Percentiles rank a stretch among this genome's conserved stretches.
Evolutionary conservation across 768 basidiomycete species (phyloP).

Genomic region (Tricholoma furcatifolium): DNA sequence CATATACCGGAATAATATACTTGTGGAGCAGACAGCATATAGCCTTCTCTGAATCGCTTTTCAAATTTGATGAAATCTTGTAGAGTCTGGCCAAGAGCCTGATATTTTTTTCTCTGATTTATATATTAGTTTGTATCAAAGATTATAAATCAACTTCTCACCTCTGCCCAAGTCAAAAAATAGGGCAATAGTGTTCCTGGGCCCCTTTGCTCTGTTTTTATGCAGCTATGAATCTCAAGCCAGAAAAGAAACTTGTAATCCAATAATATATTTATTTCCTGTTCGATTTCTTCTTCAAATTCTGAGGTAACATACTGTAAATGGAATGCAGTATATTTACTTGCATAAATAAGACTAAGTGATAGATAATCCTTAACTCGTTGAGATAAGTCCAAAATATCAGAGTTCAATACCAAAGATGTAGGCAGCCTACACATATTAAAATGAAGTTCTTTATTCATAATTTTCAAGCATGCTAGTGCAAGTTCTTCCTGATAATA

Average conservation of each 20-base stretch:
- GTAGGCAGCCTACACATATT: conserved; percentile 15
- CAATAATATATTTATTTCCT: conserved; percentile 1
- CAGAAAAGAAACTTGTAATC: conserved; percentile 13
- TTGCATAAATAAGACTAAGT: conserved; percentile 6
- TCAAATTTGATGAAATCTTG: neutral
- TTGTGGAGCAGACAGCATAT: neutral
- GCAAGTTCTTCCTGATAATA: neutral
- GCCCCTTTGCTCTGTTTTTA: neutral
- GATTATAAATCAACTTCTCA: neutral
- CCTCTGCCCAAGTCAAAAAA: neutral
- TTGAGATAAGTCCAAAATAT: neutral
- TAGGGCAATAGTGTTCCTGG: neutral
- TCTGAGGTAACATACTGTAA: neutral
- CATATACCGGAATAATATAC: neutral
- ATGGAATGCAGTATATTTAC: conserved; percentile 10
- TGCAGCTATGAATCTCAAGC: conserved; percentile 17
- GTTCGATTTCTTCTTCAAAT: neutral
- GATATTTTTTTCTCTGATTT: neutral
- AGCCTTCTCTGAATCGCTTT: neutral
- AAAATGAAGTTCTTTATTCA: conserved; percentile 11
- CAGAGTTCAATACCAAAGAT: conserved; percentile 7
- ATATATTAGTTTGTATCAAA: neutral
- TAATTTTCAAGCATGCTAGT: conserved; percentile 6
- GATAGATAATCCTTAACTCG: neutral
- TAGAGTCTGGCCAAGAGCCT: neutral